Percentiles rank a stretch among this genome's conserved stretches.
Conservation (phyloP, 352 stramenopile genomes). For the Phytophthora vignae region DNA sequence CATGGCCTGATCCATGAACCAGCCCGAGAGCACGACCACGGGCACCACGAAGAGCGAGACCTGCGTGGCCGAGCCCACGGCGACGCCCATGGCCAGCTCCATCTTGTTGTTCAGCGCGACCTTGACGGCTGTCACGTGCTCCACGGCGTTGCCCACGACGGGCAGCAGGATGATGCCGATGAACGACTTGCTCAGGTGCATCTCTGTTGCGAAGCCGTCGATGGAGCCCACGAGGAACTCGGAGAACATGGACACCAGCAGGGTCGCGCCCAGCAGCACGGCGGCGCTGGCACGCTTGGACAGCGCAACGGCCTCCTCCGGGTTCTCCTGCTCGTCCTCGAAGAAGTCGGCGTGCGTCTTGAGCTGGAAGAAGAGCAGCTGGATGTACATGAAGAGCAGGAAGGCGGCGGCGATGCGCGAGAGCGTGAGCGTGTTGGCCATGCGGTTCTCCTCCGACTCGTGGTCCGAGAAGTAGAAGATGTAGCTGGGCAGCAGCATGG, state of each 20-base stretch:
- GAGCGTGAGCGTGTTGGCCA: conserved; percentile 77
- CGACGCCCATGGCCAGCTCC: conserved; percentile 98
- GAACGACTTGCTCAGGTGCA: conserved; percentile 86
- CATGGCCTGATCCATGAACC: conserved; percentile 94
- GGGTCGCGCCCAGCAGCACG: conserved; percentile 89
- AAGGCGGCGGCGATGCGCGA: conserved; percentile 85
- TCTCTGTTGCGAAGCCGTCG: conserved; percentile 72
- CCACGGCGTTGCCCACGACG: conserved; percentile 98
- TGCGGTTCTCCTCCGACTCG: conserved; percentile 72
- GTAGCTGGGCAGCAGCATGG: conserved; percentile 94
- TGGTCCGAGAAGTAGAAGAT: conserved; percentile 89
- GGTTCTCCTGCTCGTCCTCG: conserved; percentile 50
- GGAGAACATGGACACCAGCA: conserved; percentile 94
- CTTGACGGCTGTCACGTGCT: conserved; percentile 97
- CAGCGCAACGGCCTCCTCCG: conserved; percentile 85
- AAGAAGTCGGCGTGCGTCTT: conserved; percentile 96
- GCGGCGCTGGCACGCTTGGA: conserved; percentile 75
- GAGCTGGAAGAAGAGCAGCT: conserved; percentile 97
- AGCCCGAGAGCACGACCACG: conserved; percentile 95
- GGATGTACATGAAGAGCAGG: conserved; percentile 93
- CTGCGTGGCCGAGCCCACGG: conserved; percentile 97
- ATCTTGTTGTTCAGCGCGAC: conserved; percentile 99
- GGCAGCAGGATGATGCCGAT: conserved; percentile 97
- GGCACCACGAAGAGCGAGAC: conserved; percentile 98
- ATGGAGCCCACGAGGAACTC: conserved; percentile 92